phyloP scores from a whole-genome alignment of 1,139 yeast genomes.

The Debaryomycetaceae sp. region DNA sequence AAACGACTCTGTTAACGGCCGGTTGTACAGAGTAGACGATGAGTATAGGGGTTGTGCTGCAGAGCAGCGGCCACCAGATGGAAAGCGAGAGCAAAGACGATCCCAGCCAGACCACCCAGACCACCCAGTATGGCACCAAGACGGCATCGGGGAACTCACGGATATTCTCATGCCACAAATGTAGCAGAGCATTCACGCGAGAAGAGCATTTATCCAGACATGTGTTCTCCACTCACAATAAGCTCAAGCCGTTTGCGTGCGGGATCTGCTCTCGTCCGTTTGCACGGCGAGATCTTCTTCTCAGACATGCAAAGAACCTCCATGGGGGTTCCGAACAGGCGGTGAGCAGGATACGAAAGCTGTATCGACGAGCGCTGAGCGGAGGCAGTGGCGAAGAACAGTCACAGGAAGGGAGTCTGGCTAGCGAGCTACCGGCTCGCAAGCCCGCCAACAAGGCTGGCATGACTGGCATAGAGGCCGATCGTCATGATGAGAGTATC shows the following conservation, averaged over 20 bases:
- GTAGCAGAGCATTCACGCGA: conserved; percentile 45
- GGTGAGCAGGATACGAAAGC: conserved; percentile 43
- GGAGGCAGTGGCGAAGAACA: conserved; percentile 4
- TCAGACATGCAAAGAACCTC: conserved; percentile 90
- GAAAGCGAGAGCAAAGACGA: not conserved
- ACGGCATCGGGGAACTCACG: conserved; percentile 46
- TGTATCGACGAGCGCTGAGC: conserved; percentile 24
- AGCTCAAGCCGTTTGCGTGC: conserved; percentile 61
- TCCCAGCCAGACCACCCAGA: not conserved
- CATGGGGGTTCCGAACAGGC: conserved; percentile 65
- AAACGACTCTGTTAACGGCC: too few species aligned
- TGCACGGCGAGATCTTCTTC: conserved; percentile 83
- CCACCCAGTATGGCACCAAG: conserved; percentile 35
- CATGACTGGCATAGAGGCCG: not conserved
- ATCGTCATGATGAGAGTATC: not conserved
- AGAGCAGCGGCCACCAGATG: too few species aligned
- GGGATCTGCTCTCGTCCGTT: conserved; percentile 94
- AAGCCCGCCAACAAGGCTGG: not conserved
- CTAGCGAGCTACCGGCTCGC: not conserved
- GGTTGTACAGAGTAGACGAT: too few species aligned
- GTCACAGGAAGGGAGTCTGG: not conserved
- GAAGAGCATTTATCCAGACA: conserved; percentile 49
- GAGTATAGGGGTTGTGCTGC: too few species aligned
- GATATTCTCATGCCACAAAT: conserved; percentile 39
- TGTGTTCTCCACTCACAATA: conserved; percentile 43